These are phyloP conservation scores for Penicillium nucicola DNA, from an alignment of 495 filamentous ascomycete species.

Conservation along the genomic window DNA sequence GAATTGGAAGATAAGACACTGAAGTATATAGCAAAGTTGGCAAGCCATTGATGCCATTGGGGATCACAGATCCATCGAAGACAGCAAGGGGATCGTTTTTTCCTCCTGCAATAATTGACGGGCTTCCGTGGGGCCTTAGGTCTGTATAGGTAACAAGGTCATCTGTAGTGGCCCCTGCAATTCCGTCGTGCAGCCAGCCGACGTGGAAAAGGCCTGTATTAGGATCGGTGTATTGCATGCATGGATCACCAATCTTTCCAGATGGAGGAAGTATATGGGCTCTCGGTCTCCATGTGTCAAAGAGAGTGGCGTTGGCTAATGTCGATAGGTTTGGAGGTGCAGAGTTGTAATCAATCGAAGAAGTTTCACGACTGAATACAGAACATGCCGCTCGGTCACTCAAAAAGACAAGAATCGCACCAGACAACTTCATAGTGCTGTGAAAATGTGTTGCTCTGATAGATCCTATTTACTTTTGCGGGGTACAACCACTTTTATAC, in stretches of 20 bases:
- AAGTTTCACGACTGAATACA: background rate
- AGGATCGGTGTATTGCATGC: conserved; percentile 19
- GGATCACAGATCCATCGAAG: conserved; percentile 22
- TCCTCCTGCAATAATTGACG: conserved; percentile 14
- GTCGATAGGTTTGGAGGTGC: conserved; percentile 18
- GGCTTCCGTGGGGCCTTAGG: conserved; percentile 8
- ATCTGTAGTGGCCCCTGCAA: conserved; percentile 13
- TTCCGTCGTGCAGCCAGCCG: conserved; percentile 18
- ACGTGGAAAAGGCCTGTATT: conserved; percentile 21
- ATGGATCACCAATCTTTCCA: conserved; percentile 19
- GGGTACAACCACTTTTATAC: conserved; percentile 1
- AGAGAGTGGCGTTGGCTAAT: conserved; percentile 12
- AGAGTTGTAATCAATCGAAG: conserved; percentile 12
- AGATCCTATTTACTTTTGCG: background rate
- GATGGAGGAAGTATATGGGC: conserved; percentile 16
- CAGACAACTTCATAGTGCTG: background rate
- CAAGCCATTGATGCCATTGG: conserved; percentile 13
- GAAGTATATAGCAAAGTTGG: conserved; percentile 22
- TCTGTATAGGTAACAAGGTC: conserved; percentile 16
- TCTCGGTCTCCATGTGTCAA: conserved; percentile 19
- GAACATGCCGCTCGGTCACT: background rate
- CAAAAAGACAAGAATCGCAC: background rate
- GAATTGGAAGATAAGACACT: conserved; percentile 20
- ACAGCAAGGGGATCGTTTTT: conserved; percentile 19
- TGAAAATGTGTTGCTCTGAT: background rate